Conservation (phyloP, 2,329 filamentous ascomycete genomes). For the Colletotrichum filicis region DNA sequence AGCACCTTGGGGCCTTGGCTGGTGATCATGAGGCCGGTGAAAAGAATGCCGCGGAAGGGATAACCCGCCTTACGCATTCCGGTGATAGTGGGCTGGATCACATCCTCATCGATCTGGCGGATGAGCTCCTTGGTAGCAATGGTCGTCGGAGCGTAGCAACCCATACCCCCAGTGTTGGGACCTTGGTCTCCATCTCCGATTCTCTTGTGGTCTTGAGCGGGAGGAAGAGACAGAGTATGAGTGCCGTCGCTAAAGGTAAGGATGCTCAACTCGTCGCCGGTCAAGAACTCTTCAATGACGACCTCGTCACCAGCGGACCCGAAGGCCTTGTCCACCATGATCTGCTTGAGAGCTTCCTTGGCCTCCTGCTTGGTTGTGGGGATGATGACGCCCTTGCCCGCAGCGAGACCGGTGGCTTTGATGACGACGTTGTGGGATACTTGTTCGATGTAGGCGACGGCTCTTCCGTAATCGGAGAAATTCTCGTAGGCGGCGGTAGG, state of each 20-base stretch:
- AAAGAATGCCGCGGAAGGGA: conserved; percentile 75
- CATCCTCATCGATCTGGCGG: conserved; percentile 66
- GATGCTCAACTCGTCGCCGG: conserved; percentile 76
- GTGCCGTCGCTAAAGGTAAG: conserved; percentile 76
- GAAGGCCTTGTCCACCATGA: conserved; percentile 76
- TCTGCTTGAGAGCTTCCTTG: conserved; percentile 69
- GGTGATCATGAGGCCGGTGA: conserved; percentile 89
- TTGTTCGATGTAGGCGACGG: conserved; percentile 69
- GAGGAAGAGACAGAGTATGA: conserved; percentile 72
- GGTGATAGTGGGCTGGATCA: conserved; percentile 67
- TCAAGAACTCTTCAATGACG: conserved; percentile 78
- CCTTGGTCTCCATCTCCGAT: conserved; percentile 76
- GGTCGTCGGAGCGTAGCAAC: conserved; percentile 75
- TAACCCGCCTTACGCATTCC: conserved; percentile 81
- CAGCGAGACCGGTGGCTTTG: conserved; percentile 80
- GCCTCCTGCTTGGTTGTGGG: conserved; percentile 65
- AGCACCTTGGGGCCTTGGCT: conserved; percentile 79
- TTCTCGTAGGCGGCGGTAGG: conserved; percentile 79
- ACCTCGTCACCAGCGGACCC: conserved; percentile 74
- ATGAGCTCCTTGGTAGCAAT: conserved; percentile 63
- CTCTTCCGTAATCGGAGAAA: conserved; percentile 71
- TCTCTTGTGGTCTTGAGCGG: conserved; percentile 80
- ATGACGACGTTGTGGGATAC: conserved; percentile 73
- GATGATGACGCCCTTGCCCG: conserved; percentile 71
- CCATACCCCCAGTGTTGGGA: conserved; percentile 81